Evolutionary conservation across 257 asterid species (phyloP), one percentile per base, ranked within the genome.

Genomic region (Fraxinus quadrangulata): DNA sequence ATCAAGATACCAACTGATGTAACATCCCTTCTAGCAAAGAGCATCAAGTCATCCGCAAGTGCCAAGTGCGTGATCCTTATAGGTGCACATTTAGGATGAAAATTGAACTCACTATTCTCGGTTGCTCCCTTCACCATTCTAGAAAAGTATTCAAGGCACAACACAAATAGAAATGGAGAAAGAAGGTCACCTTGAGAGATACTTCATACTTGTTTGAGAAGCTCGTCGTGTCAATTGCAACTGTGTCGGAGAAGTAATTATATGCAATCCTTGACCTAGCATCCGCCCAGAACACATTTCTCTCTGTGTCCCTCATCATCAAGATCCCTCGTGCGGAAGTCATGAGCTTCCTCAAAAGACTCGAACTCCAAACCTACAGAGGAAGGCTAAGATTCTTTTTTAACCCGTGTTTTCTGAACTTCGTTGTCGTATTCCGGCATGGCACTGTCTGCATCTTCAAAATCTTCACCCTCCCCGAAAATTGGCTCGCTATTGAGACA

Each of bases 261-360:
- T 82, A 84, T 59, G 91, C 88, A 81, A 76, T 69, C 81, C 91
- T 77, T 51, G 90, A 85, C 87, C 92, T 83, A 67, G 91, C 82
- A 86, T 90, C 91, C 56, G 91, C 92, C 91, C 90, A 88, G 72
- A 90, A 88, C 74, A 87, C 83, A 76, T 84, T 88, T 66, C 72
- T 86, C 42, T 28, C 87, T 78, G 77, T 74, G 85, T n/a, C 89
- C 90, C 74, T 86, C 87, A 3, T 81, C 91, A 65, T 87, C 92
- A 77, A 87, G 84, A 84, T 88, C 90, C 87, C 87, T 78, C 84
- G 81, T 87, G 72, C 87, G 85, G 81, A 85, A 87, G 78, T 90
- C 85, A 70, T 87, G 85, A 31, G 89, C 92, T 81, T 88, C 91
- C 73, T 81, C 87, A 61, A 85, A 88, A 7, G 92, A 84, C 51